Evolutionary conservation across 805 yeast species (phyloP).

Genomic region (Spathaspora passalidarum): DNA sequence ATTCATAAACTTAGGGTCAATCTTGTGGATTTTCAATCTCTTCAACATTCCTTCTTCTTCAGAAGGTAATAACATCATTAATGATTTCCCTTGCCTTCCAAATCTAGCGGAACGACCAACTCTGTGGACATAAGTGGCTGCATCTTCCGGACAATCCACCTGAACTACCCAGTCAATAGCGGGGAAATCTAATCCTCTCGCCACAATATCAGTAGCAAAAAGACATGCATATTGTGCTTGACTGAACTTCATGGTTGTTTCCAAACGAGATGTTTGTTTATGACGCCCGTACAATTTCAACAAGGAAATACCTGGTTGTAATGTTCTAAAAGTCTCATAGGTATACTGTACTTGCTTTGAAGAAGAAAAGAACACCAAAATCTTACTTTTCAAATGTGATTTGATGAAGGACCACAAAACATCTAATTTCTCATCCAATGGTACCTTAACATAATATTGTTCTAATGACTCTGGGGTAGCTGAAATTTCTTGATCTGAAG

Average conservation of each 20-base stretch:
- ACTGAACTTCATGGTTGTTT: constrained; percentile 74
- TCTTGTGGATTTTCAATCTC: constrained; percentile 57
- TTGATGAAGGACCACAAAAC: constrained; percentile 82
- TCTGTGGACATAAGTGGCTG: constrained; percentile 84
- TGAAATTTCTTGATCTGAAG: constrained; percentile 46
- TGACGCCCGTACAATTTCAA: constrained; percentile 86
- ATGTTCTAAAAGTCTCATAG: constrained; percentile 78
- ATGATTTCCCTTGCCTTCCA: constrained; percentile 78
- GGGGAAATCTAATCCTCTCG: constrained; percentile 90
- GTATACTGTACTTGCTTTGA: constrained; percentile 90
- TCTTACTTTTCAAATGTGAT: constrained; percentile 75
- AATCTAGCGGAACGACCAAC: constrained; percentile 90
- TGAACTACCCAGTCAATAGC: constrained; percentile 95
- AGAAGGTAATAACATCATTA: constrained; percentile 77
- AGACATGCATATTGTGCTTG: constrained; percentile 77
- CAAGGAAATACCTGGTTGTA: constrained; percentile 90
- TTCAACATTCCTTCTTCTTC: constrained; percentile 78
- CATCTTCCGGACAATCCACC: constrained; percentile 87
- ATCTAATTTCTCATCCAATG: constrained; percentile 79
- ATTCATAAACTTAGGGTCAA: constrained; percentile 68
- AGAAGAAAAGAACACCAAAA: constrained; percentile 80
- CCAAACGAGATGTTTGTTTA: constrained; percentile 85
- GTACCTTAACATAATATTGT: constrained; percentile 74
- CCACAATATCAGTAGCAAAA: constrained; percentile 88
- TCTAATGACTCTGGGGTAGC: constrained; percentile 82